These are phyloP conservation scores for Hypholoma fasciculare DNA, from an alignment of 768 basidiomycete genomes.

Conservation along the genomic window DNA sequence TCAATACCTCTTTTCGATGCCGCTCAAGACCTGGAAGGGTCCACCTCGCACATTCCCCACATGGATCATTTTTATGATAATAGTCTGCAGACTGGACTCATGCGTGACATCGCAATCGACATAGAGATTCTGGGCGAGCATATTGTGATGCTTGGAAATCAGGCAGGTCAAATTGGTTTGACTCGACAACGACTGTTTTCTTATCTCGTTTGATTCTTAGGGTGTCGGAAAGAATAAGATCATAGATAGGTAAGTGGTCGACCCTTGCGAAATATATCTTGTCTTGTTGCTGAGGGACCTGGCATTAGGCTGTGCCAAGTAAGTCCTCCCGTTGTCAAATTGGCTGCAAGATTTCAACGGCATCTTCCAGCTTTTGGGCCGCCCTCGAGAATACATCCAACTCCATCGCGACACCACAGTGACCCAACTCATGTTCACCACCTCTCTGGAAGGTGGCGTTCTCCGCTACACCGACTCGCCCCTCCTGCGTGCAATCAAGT, in stretches of 20 bases:
- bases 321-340: background rate
- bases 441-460: slow-evolving; percentile 55
- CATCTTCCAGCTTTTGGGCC: slow-evolving; percentile 47
- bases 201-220: slow-evolving; percentile 21
- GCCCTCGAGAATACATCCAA: slow-evolving; percentile 70
- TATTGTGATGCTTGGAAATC: slow-evolving; percentile 66
- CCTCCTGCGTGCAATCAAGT: slow-evolving; percentile 59
- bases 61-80: slow-evolving; percentile 77
- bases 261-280: background rate
- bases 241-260: slow-evolving; percentile 49
- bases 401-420: slow-evolving; percentile 72
- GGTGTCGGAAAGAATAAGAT: slow-evolving; percentile 76
- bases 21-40: slow-evolving; percentile 51
- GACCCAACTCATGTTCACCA: slow-evolving; percentile 71
- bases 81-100: slow-evolving; percentile 63
- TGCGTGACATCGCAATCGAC: slow-evolving; percentile 66
- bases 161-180: slow-evolving; percentile 35
- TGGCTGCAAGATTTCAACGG: background rate
- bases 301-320: slow-evolving; percentile 53
- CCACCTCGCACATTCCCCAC: slow-evolving; percentile 58
- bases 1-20: slow-evolving; percentile 51
- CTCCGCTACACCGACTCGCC: slow-evolving; percentile 67
- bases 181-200: background rate
- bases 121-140: slow-evolving; percentile 63
- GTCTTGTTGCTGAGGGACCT: background rate